phyloP scores from a whole-genome alignment of 2,329 filamentous ascomycete genomes.

The Lecanicillium sp. region DNA sequence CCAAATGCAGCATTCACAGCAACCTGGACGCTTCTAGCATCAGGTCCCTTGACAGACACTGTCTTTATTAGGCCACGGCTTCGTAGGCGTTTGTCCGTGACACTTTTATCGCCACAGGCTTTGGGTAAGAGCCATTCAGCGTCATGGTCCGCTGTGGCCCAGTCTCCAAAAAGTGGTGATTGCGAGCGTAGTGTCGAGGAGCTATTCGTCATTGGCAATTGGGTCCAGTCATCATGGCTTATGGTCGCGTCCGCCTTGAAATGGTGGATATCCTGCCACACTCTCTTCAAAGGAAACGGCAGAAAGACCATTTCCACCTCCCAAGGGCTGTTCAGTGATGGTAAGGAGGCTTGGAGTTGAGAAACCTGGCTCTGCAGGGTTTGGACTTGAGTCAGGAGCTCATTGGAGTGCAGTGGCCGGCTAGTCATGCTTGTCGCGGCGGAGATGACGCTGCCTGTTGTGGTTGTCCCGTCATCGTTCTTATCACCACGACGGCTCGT shows the following conservation, averaged over 20 bases:
- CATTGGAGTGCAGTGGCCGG: constrained; percentile 30
- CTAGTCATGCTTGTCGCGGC: constrained; percentile 33
- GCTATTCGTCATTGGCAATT: constrained; percentile 40
- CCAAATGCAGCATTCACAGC: constrained; percentile 57
- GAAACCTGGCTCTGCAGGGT: constrained; percentile 40
- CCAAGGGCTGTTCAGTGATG: constrained; percentile 59
- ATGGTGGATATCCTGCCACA: constrained; percentile 44
- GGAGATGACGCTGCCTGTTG: constrained; percentile 35
- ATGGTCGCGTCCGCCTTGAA: constrained; percentile 32
- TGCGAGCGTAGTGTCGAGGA: constrained; percentile 35
- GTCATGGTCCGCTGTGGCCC: constrained; percentile 33
- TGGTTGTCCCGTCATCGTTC: constrained; percentile 33
- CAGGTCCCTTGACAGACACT: constrained; percentile 51
- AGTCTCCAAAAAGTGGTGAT: constrained; percentile 39
- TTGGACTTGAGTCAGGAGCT: constrained; percentile 43
- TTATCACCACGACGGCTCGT: constrained; percentile 27
- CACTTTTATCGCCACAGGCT: constrained; percentile 54
- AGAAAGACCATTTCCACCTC: constrained; percentile 69
- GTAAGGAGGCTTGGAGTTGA: constrained; percentile 51
- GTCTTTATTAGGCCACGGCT: constrained; percentile 65
- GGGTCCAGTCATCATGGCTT: constrained; percentile 45
- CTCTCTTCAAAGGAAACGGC: constrained; percentile 53
- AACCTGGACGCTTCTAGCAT: constrained; percentile 59
- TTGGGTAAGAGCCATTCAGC: constrained; percentile 59
- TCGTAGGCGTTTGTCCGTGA: constrained; percentile 61